Evolutionary conservation across 2,329 filamentous ascomycete species (phyloP).

Genomic region (Mariannaea elegans): DNA sequence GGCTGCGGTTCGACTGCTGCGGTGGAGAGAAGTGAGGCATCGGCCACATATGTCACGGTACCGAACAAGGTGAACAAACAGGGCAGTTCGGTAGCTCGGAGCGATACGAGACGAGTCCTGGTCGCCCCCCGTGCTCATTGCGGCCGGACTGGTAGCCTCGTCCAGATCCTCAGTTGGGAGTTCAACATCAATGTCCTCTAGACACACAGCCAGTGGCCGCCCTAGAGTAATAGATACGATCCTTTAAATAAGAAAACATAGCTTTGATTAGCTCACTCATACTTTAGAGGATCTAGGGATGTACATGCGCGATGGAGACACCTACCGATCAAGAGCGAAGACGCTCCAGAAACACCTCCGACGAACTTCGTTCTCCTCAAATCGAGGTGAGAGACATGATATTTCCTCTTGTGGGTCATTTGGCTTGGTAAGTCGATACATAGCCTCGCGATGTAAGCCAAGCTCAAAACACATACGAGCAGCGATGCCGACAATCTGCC

Average conservation of each 20-base stretch:
- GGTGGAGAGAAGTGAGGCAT: constrained; percentile 46
- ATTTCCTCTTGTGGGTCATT: constrained; percentile 1
- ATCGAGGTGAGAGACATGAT: constrained; percentile 5
- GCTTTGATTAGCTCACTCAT: not conserved
- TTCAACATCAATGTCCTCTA: constrained; percentile 52
- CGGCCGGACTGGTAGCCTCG: not conserved
- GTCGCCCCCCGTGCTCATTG: not conserved
- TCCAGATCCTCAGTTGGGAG: constrained; percentile 38
- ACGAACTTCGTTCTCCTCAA: constrained; percentile 46
- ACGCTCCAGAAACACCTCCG: constrained; percentile 55
- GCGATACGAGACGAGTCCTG: constrained; percentile 7
- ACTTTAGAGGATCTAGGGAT: not conserved
- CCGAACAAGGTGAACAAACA: constrained; percentile 51
- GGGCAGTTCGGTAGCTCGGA: constrained; percentile 30
- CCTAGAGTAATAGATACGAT: constrained; percentile 47
- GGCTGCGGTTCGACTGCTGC: constrained; percentile 30
- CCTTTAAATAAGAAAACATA: constrained; percentile 10
- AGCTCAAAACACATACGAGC: constrained; percentile 52
- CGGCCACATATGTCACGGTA: constrained; percentile 53
- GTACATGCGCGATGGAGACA: constrained; percentile 18
- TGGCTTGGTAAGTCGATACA: constrained; percentile 42
- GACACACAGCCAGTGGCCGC: constrained; percentile 49
- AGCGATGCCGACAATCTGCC: constrained; percentile 55
- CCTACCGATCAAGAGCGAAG: constrained; percentile 49
- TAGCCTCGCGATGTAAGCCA: constrained; percentile 49